phyloP scores from a whole-genome alignment of 148 eudicot genomes.

The Diospyros lotus region DNA sequence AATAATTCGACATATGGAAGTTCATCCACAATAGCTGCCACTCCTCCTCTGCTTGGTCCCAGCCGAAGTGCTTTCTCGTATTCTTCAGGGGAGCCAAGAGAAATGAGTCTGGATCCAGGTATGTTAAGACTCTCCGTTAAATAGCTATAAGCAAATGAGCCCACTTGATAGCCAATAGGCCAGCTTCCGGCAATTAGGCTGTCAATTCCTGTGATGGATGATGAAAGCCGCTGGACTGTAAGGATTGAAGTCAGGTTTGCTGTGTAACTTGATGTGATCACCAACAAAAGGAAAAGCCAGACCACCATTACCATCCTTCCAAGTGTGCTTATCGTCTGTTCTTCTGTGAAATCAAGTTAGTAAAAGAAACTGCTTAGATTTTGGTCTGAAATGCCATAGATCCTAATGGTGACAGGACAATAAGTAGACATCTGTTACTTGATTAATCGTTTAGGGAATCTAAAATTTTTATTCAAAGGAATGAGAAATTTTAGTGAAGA shows the following conservation, averaged over 20 bases:
- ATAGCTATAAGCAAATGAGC: constrained; percentile 33
- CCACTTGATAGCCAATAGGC: constrained; percentile 33
- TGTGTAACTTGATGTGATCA: constrained; percentile 40
- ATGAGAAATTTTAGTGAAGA: not conserved
- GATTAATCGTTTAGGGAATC: not conserved
- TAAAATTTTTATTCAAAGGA: not conserved
- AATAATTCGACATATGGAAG: constrained; percentile 34
- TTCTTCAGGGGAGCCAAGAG: constrained; percentile 22
- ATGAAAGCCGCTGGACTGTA: constrained; percentile 35
- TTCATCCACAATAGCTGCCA: constrained; percentile 42
- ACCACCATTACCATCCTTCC: constrained; percentile 38
- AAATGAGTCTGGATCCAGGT: constrained; percentile 25
- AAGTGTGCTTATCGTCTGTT: constrained; percentile 32
- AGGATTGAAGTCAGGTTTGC: constrained; percentile 43
- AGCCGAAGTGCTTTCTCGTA: constrained; percentile 22
- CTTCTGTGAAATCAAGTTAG: constrained; percentile 21
- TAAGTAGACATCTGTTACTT: not conserved
- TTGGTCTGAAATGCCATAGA: not conserved
- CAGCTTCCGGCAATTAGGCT: constrained; percentile 22
- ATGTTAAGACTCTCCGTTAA: constrained; percentile 21
- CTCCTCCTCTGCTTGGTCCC: constrained; percentile 31
- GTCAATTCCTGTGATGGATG: constrained; percentile 35
- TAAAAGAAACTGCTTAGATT: not conserved
- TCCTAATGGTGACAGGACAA: not conserved
- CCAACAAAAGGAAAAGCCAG: constrained; percentile 35